Evolutionary conservation across 768 basidiomycete genomes (phyloP).

Genomic region (Termitomyces sp.): DNA sequence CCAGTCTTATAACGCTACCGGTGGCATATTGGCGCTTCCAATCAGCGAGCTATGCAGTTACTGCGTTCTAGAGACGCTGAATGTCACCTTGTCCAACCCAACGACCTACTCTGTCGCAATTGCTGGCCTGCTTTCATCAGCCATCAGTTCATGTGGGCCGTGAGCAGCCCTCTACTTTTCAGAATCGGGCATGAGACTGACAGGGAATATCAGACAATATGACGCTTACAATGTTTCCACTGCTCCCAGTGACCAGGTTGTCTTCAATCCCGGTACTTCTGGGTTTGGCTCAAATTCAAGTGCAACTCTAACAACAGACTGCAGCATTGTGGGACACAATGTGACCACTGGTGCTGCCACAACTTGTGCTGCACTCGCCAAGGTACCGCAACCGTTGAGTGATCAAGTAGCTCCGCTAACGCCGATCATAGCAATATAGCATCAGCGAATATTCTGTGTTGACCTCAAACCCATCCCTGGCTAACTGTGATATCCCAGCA

Average conservation of each 20-base stretch:
- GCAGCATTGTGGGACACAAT: conserved; percentile 1
- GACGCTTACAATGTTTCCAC: conserved; percentile 1
- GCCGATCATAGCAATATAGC: conserved; percentile 1
- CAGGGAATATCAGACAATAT: neutral
- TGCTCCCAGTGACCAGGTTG: neutral
- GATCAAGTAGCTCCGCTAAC: neutral
- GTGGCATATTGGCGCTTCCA: neutral
- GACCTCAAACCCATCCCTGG: neutral
- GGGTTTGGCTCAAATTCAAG: neutral
- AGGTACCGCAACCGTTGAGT: neutral
- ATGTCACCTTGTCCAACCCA: conserved; percentile 2
- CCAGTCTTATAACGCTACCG: neutral
- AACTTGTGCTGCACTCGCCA: conserved; percentile 2
- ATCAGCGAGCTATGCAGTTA: neutral
- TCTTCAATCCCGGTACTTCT: neutral
- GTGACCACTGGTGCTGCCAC: neutral
- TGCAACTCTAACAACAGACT: neutral
- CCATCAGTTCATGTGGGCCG: neutral
- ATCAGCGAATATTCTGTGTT: conserved; percentile 4
- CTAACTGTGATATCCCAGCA: neutral
- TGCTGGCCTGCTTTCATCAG: neutral
- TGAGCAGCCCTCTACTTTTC: neutral
- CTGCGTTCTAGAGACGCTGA: neutral
- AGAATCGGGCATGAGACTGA: neutral
- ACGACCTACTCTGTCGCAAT: neutral